Base-by-base conservation (phyloP, 2,329 filamentous ascomycete genomes). In the Penicillium italicum region DNA sequence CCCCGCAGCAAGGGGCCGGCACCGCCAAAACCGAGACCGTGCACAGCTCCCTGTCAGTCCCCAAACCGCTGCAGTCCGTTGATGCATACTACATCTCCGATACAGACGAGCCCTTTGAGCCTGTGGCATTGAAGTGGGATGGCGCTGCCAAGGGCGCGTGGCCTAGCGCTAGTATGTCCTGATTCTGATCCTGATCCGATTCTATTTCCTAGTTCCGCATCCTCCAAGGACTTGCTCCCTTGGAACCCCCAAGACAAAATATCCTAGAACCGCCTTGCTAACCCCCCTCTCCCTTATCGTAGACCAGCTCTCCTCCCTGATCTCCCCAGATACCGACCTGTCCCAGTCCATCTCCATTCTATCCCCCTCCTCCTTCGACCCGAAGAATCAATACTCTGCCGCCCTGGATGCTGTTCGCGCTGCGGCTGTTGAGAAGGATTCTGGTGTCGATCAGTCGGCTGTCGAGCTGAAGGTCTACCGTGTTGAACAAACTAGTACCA, bases 31-130 rank as follows among this genome's bases (percentile, higher is more conserved):
- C 73, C 10, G 67, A 75, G 56, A 68, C 74, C 7, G 75, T 80
- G 34, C 71, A 78, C 61, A 53, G 65, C 46, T 78, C 58, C 79
- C 81, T 60, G 79, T 81, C 49, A 72, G 80, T 91, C 50, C 90
- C 91, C 7, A 73, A 77, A 47, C 74, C 76, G 4, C 79, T 92
- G 50, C 73, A 76, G 52, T 77, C 80, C 47, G 76, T 81, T 48
- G 78, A 87, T 55, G 82, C 80, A 41, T 86, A 87, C 69, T 96
- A 94, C 72, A 74, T 83, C 16, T 94, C 88, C 59, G 92, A 96
- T 56, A 85, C 90, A 30, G 91, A 96, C 71, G 90, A 95, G 78
- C 86, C 88, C 5, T 96, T 96, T 73, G 85, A 89, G 70, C 84
- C 85, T 4, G 89, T 96, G 6, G 84, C 82, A 50, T 71, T 96